These are phyloP conservation scores for Purshia tridentata DNA, from an alignment of 306 rosid species.

Conservation along the genomic window DNA sequence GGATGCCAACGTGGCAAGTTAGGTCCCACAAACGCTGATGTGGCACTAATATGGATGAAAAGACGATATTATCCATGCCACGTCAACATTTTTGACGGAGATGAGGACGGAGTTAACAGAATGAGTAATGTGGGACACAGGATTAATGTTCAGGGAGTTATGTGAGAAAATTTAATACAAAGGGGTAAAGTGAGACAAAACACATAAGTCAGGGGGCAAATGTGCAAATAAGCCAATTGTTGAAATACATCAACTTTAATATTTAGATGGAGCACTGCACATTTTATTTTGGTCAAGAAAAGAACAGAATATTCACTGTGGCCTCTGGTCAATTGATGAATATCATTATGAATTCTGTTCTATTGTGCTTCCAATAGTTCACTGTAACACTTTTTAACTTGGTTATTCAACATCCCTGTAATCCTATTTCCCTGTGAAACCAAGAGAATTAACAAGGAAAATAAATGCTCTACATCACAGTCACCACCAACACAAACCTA, in stretches of 20 bases:
- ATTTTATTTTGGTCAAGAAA: background rate
- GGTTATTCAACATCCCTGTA: constrained; percentile 13
- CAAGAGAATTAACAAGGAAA: constrained; percentile 11
- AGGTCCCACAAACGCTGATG: too few relatives aligned
- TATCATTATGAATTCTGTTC: background rate
- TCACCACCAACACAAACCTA: constrained; percentile 7
- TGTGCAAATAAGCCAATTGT: too few relatives aligned
- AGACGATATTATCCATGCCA: too few relatives aligned
- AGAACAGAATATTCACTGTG: background rate
- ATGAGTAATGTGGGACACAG: too few relatives aligned
- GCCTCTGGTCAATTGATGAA: background rate
- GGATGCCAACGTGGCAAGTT: too few relatives aligned
- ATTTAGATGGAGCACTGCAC: background rate
- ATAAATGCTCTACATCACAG: background rate
- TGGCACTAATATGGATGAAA: too few relatives aligned
- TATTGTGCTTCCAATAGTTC: constrained; percentile 6
- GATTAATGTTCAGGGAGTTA: too few relatives aligned
- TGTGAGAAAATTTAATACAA: too few relatives aligned
- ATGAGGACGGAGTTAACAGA: too few relatives aligned
- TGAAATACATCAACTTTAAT: background rate
- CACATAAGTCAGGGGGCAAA: too few relatives aligned
- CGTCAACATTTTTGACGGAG: too few relatives aligned
- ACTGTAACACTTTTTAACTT: background rate
- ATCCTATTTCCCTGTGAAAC: constrained; percentile 14
- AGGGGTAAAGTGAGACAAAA: too few relatives aligned